Conservation (phyloP, 768 basidiomycete species). For the Mrakia hoshinonis region DNA sequence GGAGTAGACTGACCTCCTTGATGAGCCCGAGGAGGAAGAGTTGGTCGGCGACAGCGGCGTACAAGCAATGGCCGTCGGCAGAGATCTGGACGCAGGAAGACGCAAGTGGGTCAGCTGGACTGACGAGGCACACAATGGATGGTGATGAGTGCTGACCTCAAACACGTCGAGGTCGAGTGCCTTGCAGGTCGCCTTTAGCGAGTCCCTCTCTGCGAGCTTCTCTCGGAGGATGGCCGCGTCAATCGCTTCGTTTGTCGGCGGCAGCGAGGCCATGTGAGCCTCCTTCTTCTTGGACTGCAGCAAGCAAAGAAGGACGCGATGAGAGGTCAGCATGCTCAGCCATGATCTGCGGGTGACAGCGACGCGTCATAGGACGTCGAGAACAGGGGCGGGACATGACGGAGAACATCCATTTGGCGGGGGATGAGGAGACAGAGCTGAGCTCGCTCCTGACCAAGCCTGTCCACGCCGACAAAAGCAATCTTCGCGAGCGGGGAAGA, state of each 20-base stretch:
- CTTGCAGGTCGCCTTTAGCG: constrained; percentile 37
- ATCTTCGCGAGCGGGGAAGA: no score
- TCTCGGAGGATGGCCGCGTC: constrained; percentile 39
- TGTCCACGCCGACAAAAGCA: no score
- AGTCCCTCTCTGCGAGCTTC: constrained; percentile 37
- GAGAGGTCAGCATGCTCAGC: not conserved
- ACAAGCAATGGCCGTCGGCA: constrained; percentile 94
- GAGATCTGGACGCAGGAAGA: constrained; percentile 53
- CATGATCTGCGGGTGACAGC: not conserved
- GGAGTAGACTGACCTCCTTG: constrained; percentile 39
- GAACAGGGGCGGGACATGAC: not conserved
- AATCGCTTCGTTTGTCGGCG: constrained; percentile 37
- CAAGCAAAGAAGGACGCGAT: not conserved
- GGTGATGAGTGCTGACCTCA: constrained; percentile 35
- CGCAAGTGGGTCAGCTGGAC: no score
- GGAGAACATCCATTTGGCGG: no score
- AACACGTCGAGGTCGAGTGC: constrained; percentile 36
- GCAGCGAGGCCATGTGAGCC: constrained; percentile 35
- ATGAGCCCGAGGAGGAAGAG: constrained; percentile 63
- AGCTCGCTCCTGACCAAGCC: no score
- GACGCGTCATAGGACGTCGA: not conserved
- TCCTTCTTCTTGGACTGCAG: constrained; percentile 39
- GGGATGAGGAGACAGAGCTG: no score
- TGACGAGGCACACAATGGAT: not conserved
- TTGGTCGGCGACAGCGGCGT: constrained; percentile 88